These are phyloP conservation scores for Chlamydomonas sphaeroides DNA, from an alignment of 139 green algal species.

Conservation along the genomic window DNA sequence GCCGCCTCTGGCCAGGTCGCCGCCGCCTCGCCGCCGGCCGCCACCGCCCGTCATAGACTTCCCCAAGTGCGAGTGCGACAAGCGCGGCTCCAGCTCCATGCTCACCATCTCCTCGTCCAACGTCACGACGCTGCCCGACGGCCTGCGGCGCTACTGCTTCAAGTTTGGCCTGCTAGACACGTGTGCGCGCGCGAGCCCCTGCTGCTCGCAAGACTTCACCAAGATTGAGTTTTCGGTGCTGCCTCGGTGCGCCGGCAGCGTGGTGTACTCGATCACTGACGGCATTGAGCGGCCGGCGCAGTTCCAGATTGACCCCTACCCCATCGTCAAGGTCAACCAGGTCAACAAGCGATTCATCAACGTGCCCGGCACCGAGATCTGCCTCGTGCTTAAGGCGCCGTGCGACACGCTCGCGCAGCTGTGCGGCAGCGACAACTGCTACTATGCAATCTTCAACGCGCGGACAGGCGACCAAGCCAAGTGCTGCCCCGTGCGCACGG, in stretches of 20 bases:
- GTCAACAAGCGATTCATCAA: background rate
- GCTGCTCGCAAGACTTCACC: conserved; percentile 9
- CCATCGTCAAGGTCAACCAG: conserved; percentile 33
- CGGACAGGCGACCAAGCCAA: conserved; percentile 14
- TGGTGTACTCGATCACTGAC: conserved; percentile 33
- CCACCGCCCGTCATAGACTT: background rate
- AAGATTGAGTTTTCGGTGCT: conserved; percentile 40
- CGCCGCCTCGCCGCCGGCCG: background rate
- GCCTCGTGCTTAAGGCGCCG: conserved; percentile 14
- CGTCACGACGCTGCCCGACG: background rate
- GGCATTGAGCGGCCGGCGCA: background rate
- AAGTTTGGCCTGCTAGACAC: background rate
- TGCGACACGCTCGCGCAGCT: background rate
- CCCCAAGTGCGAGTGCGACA: conserved; percentile 20
- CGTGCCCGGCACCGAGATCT: conserved; percentile 8
- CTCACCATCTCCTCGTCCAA: background rate
- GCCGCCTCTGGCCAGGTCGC: background rate
- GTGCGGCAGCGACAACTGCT: conserved; percentile 17
- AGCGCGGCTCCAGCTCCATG: background rate
- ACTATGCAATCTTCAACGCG: conserved; percentile 35
- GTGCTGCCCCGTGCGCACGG: conserved; percentile 35
- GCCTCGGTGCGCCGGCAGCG: background rate
- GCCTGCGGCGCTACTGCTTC: conserved; percentile 5
- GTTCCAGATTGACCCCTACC: conserved; percentile 38
- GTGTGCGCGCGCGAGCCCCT: background rate